Evolutionary conservation across 352 stramenopile species (phyloP), one percentile per base, ranked within the genome.

Genomic region (Globisporangium alternatum): DNA sequence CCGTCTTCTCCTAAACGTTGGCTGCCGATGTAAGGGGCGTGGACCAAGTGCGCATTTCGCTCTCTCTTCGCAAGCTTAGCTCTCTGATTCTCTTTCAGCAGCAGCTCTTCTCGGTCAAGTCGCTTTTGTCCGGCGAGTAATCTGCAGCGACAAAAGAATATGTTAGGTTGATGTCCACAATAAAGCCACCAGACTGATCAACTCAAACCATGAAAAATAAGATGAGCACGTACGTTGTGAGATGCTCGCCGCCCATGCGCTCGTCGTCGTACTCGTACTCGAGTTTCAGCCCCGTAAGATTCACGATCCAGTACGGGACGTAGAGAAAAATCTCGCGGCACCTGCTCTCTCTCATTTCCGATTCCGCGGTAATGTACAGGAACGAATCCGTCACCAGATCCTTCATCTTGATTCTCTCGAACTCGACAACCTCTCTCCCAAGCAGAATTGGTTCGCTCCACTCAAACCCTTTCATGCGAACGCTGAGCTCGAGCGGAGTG

Each of bases 251-350:
- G 7, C 74, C 76, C 35, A 83, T 83, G 56, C 75, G 74, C n/a
- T 91, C 84, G 61, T 90, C 75, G 37, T 95, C 88, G 49, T 87
- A 89, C 71, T 91, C 81, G 62, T 89, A 95, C 55, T 96, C 88
- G 13, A 96, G 72, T 67, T 91, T 86, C 9, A 96, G 65, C 0
- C 84, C 84, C 13, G 86, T 95, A 54, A 94, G 68, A 59, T 96
- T 96, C 28, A 96, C 83, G 55, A 96, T 91, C 88, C 88, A 96
- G 68, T 95, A 96, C 15, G 88, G 88, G 12, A 94, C 84, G 59
- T 87, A 95, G n/a, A 96, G 64, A 17, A 89, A 84, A 44, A 96
- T 66, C 56, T 95, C 86, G 10, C 76, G 78, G 30, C 81, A 91
- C 8, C 74, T 69, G 6, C 82, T 81, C 66, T 75, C 82, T 6